Base-by-base conservation (phyloP, 1,284 basidiomycete species). In the Xerocomus cyaneibrunnescens region DNA sequence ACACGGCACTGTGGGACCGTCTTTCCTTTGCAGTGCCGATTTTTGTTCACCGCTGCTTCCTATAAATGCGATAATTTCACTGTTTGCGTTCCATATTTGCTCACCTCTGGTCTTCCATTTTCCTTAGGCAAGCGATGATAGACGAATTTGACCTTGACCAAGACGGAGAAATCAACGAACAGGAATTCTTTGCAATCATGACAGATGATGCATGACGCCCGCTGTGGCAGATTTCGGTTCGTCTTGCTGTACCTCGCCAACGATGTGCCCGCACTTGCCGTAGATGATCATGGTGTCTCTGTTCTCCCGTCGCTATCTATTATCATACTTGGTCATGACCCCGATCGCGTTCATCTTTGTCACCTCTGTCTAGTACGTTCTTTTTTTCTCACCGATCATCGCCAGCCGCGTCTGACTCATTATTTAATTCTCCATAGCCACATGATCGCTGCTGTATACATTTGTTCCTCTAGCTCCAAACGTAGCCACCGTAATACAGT, bases 111-210 rank as follows among this genome's bases (percentile, higher is more conserved):
- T 58, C 57, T 65, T 68, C 62, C 61, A 58, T 62, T 66, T 51
- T 47, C 44, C 51, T 40, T 64, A 98, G 95, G 59, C 93, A 98
- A 85, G 97, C 96, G 19, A 99, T 99, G 96, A 99, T 99, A 65
- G 97, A 99, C 66, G 97, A 99, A 74, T 99, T 99, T 66, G 96
- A 99, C 72, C 83, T 99, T 32, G 96, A 99, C 75, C 90, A 96
- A 70, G 96, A 99, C 64, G 94, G 95, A 21, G 95, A 96, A 75
- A 99, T 99, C 69, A 94, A 87, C 69, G 90, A 94, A 68, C 84
- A 90, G 68, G 93, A 96, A 76, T 95, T 96, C 72, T 85, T 93
- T 60, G 89, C 92, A 41, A 98, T 98, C 70, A 96, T 98, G 95
- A 92, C 92, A 45, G 94, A 98, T 73, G 94, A 97, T 55, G 78